These are phyloP conservation scores for Geum urbanum DNA, from an alignment of 306 rosid species.

Conservation along the genomic window DNA sequence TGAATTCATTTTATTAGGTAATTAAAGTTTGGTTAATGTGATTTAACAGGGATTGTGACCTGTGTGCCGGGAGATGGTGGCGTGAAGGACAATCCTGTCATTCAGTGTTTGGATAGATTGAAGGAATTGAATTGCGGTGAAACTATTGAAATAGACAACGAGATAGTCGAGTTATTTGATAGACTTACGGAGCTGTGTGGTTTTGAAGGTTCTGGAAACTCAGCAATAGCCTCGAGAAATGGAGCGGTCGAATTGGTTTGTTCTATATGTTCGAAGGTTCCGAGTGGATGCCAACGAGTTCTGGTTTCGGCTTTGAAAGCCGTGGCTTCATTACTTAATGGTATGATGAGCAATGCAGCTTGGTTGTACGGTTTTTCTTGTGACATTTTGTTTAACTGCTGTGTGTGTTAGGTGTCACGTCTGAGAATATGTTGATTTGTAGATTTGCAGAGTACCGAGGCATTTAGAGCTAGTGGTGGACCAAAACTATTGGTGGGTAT, in stretches of 20 bases:
- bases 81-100: conserved; percentile 55
- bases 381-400: not conserved
- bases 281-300: conserved; percentile 12
- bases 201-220: conserved; percentile 43
- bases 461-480: conserved; percentile 58
- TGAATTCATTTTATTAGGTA: too few species aligned
- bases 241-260: conserved; percentile 62
- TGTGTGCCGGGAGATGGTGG: conserved; percentile 65
- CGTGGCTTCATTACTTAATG: conserved; percentile 52
- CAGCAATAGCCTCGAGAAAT: conserved; percentile 63
- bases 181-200: conserved; percentile 42
- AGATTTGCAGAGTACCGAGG: conserved; percentile 78
- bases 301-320: conserved; percentile 54
- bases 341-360: conserved; percentile 27
- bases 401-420: too few species aligned
- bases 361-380: not conserved
- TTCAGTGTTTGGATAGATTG: conserved; percentile 52
- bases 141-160: conserved; percentile 20
- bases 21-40: too few species aligned
- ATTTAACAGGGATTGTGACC: conserved; percentile 50
- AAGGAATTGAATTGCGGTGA: conserved; percentile 29
- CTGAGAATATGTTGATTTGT: conserved; percentile 22
- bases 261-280: conserved; percentile 51
- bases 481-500: conserved; percentile 50
- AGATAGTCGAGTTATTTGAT: conserved; percentile 34